These are phyloP conservation scores for Colletotrichum endophyticum DNA, from an alignment of 2,329 filamentous ascomycete species.

Conservation along the genomic window DNA sequence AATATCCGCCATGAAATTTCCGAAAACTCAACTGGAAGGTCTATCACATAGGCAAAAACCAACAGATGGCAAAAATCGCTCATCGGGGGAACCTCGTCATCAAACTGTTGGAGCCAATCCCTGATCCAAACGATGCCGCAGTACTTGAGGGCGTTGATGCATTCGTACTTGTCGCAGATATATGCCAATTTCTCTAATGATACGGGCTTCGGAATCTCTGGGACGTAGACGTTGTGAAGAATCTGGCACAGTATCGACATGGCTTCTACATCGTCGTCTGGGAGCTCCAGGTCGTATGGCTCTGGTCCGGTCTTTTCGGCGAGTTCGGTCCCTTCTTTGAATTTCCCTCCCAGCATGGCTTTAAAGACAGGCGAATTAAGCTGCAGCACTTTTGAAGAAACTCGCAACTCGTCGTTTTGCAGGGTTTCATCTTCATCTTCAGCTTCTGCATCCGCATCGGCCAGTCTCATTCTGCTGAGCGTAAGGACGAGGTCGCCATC, in stretches of 20 bases:
- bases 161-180: constrained; percentile 30
- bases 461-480: neutral
- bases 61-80: constrained; percentile 20
- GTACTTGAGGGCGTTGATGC: constrained; percentile 16
- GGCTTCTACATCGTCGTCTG: constrained; percentile 32
- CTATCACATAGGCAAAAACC: constrained; percentile 21
- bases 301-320: neutral
- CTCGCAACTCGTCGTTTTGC: neutral
- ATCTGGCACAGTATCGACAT: constrained; percentile 35
- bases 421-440: constrained; percentile 7
- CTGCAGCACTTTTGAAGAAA: constrained; percentile 25
- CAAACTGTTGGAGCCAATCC: constrained; percentile 19
- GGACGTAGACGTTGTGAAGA: constrained; percentile 32
- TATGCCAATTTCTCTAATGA: constrained; percentile 30
- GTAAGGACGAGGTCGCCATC: constrained; percentile 23
- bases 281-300: constrained; percentile 19
- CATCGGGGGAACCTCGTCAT: constrained; percentile 10
- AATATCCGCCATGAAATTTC: constrained; percentile 22
- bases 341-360: constrained; percentile 26
- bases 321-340: constrained; percentile 24
- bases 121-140: constrained; percentile 19
- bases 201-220: constrained; percentile 24
- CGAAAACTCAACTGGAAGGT: constrained; percentile 18
- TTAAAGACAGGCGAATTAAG: constrained; percentile 30
- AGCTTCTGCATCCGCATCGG: neutral